Evolutionary conservation across 371 early-diverging fungal genomes (phyloP), one percentile per base, ranked within the genome.

Genomic region (Circinella minor): DNA sequence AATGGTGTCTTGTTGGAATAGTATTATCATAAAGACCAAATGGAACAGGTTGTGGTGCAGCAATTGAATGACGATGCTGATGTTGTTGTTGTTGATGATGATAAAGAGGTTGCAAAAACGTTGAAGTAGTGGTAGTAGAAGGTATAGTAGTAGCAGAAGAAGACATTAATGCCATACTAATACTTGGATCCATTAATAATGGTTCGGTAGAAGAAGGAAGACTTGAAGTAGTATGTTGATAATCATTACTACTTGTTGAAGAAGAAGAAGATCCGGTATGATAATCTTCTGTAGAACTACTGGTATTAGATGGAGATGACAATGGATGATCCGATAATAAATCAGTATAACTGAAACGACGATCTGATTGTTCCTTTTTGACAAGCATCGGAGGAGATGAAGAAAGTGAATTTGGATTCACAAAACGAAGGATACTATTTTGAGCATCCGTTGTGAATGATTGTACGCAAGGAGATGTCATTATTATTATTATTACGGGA

Each of bases 291-390:
- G 69, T 66, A 1, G 27, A 27, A 15, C 51, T 51, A n/a, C 51
- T 51, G 15, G 51, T 15, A 51, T 70, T 68, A 13, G 65, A 55
- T 20, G 54, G 55, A 6, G 57, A 57, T 57, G 57, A 57, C 57
- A 57, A 34, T 57, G 57, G 57, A 57, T 57, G 57, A n/a, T 57
- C 57, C 20, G 84, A 81, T 14, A 84, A 57, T 77, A 84, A 72
- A 46, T 80, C 80, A 11, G 84, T 73, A 47, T 81, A 84, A 65
- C 81, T 81, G 63, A 84, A 84, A 13, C 81, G 74, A 66, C 79
- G 74, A 43, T 64, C 54, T 20, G 51, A 55, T 59, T 27, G 27
- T 27, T 57, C 27, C 54, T 34, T 57, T 57, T 57, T 57, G 57
- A 57, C 57, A 54, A 48, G 65, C 37, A 48, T 36, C 0, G 65